Base-by-base conservation (phyloP, 2,329 filamentous ascomycete genomes). In the Botryotinia narcissicola region DNA sequence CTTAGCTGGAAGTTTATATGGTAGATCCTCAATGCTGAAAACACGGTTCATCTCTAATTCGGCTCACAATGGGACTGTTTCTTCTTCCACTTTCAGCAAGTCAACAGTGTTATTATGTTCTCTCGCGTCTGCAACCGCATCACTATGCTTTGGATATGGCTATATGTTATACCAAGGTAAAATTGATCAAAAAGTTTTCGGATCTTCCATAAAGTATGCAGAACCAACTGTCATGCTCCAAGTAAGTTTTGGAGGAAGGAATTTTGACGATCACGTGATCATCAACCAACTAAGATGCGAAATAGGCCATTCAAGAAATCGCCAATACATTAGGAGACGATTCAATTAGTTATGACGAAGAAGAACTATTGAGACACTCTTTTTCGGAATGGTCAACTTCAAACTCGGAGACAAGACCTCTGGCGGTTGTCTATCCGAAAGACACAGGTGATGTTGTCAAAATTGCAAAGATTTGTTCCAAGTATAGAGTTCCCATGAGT, bases 401-500 rank as follows among this genome's bases (percentile, higher is more conserved):
- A 10, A 91, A 91, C 78, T 86, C 87, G 0, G 86, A 89, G 32
- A 84, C 82, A 3, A 83, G 90, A 22, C 89, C 89, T 0, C 86
- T 91, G 22, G 89, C 89, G 1, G 88, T 91, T 59, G 88, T 86
- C 0, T 91, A 90, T 77, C 89, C 89, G 5, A 86, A 86, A 57
- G 86, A 84, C 14, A 91, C 89, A 2, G 85, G 87, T 74, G 85
- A 91, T 73, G 89, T 91, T n/a, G 85, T 88, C 1, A 80, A 81
- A n/a, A 87, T 91, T 75, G 87, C 86, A 1, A 85, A 90, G 76
- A 86, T 94, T 70, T 97, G 94, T 82, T 86, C 92, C 82, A 91
- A 91, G 80, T 90, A 93, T 81, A 89, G 87, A 35, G 88, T 97
- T 72, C 94, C 94, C 2, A 92, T 97, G 84, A 96, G 46, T 71